Conservation (phyloP, 352 stramenopile species). For the Elongisporangium senticosum region DNA sequence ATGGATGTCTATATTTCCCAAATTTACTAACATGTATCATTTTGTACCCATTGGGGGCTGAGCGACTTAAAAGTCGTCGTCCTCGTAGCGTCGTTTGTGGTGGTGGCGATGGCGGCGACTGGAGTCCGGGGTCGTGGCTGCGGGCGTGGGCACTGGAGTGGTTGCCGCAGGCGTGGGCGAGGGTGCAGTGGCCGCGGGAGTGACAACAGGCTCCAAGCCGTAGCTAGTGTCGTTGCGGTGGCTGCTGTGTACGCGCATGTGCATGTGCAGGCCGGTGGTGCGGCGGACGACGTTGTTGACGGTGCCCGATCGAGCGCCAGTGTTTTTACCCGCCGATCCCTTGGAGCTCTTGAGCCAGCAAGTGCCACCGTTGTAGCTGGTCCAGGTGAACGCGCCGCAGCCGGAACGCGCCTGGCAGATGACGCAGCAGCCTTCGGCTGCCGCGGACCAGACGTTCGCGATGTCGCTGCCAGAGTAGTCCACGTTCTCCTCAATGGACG, state of each 20-base stretch:
- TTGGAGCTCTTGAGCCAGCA: constrained; percentile 53
- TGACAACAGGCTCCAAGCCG: not conserved
- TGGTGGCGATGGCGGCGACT: too few relatives aligned
- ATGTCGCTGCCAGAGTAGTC: constrained; percentile 32
- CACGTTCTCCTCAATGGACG: constrained; percentile 17
- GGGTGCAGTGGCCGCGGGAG: too few relatives aligned
- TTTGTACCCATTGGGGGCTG: not conserved
- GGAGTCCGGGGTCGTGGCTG: too few relatives aligned
- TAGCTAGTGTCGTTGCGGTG: not conserved
- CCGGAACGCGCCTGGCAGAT: constrained; percentile 17
- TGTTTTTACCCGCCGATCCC: constrained; percentile 4
- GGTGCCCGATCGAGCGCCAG: constrained; percentile 20
- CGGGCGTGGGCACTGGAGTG: too few relatives aligned
- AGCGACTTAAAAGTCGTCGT: too few relatives aligned
- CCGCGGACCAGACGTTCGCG: constrained; percentile 13
- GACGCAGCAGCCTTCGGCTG: constrained; percentile 15
- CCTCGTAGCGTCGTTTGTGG: too few relatives aligned
- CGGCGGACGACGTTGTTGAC: constrained; percentile 4
- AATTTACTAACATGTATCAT: not conserved
- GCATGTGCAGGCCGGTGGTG: not conserved
- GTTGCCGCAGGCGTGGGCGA: too few relatives aligned
- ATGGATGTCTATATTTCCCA: too few relatives aligned
- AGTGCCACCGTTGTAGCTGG: constrained; percentile 36
- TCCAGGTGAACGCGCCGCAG: constrained; percentile 51
- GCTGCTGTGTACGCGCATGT: not conserved